Conservation (phyloP, 495 filamentous ascomycete genomes). For the Durotheca rogersii region DNA sequence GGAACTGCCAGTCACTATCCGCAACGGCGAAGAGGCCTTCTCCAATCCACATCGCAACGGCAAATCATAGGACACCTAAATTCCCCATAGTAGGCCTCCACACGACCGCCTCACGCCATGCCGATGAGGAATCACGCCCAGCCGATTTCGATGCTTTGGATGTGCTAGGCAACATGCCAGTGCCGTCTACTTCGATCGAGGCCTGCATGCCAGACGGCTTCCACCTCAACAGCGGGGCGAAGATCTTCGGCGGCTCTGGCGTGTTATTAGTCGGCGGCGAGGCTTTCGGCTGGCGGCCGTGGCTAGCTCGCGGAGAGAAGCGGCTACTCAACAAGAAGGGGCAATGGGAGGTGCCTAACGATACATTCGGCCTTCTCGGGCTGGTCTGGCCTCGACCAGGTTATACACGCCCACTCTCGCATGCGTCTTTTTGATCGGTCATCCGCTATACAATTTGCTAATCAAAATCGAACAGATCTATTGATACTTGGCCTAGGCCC, state of each 20-base stretch:
- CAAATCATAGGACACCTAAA: not conserved
- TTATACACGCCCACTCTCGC: constrained; percentile 35
- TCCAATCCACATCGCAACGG: constrained; percentile 1
- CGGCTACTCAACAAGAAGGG: constrained; percentile 71
- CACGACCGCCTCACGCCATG: constrained; percentile 15
- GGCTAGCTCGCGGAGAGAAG: constrained; percentile 50
- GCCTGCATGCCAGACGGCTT: constrained; percentile 77
- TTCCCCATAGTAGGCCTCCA: constrained; percentile 9
- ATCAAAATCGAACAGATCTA: constrained; percentile 60
- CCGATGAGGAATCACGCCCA: constrained; percentile 36
- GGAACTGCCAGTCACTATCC: constrained; percentile 4
- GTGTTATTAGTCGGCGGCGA: constrained; percentile 80
- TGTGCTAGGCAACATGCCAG: constrained; percentile 72
- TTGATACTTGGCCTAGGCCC: constrained; percentile 85
- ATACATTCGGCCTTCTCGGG: constrained; percentile 74
- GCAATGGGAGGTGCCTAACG: constrained; percentile 71
- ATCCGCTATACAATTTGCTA: no score
- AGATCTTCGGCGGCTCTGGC: constrained; percentile 63
- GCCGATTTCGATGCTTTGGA: constrained; percentile 78
- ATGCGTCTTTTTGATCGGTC: not conserved
- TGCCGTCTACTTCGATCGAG: constrained; percentile 81
- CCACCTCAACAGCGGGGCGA: constrained; percentile 72
- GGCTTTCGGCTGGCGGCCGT: constrained; percentile 85
- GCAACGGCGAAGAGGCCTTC: constrained; percentile 1
- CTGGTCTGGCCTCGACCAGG: constrained; percentile 89